Base-by-base conservation (phyloP, 768 basidiomycete species). In the Thelephora aurantiotincta region DNA sequence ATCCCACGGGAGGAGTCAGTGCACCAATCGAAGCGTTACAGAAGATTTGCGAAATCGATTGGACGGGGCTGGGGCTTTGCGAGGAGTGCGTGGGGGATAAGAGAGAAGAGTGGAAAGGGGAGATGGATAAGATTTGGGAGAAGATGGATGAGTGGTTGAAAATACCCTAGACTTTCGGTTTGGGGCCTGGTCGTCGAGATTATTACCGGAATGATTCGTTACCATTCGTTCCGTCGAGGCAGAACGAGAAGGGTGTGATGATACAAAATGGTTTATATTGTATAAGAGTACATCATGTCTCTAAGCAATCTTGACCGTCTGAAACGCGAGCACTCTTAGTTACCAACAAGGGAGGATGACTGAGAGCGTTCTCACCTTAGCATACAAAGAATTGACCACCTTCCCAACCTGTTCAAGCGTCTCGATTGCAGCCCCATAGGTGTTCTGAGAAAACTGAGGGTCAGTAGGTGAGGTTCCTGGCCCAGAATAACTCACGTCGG, bases 321-420 rank as follows among this genome's bases (percentile, higher is more conserved):
- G 1, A 44, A 37, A 48, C 18, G 49, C 22, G 11, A 14, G 38
- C 14, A 48, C 9, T 33, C 19, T 42, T 46, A n/a, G 13, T 11
- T 34, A 3, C 9, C 6, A 35, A 34, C 13, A 13, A 19, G 34
- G 35, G 23, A 22, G 5, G 26, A 37, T 11, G 19, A 37, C 4
- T 9, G 26, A 4, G 26, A 4, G 26, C 26, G 9, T 30, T 9
- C 26, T 51, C 30, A 73, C 80, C 77, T 96, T 94, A 12, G 85
- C 88, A 58, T 94, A 96, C 50, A 96, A 62, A 46, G 84, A 83
- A 54, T 91, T 86, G 5, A 99, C 93, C n/a, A 97, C 90, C 56
- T 93, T 90, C 36, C 83, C 79, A 0, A 96, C 82, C 58, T 97
- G 83, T 57, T 78, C 86, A 50, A 97, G 68, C 11, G 92, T 96